A percentile compares a stretch with the other conserved stretches of the same genome.
phyloP scores from a whole-genome alignment of 768 basidiomycete genomes.

The Suillus luteus region DNA sequence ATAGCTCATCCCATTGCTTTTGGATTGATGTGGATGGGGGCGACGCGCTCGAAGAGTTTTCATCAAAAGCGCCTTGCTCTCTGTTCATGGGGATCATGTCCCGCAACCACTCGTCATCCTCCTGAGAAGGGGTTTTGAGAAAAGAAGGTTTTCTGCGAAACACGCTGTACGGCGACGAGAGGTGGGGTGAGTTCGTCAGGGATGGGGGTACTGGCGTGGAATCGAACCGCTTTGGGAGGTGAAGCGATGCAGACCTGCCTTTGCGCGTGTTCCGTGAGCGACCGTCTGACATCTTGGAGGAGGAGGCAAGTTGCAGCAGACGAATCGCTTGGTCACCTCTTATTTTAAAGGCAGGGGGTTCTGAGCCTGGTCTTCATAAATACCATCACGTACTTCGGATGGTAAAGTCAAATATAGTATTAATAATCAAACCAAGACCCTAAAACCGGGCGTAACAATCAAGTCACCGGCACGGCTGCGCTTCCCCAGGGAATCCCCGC shows the following conservation, averaged over 20 bases:
- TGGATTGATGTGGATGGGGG: not conserved
- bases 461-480: not conserved
- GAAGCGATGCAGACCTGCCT: slow-evolving; percentile 25
- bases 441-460: not conserved
- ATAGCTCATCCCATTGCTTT: slow-evolving; percentile 21
- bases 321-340: not conserved
- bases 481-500: slow-evolving; percentile 9
- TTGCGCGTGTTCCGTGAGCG: slow-evolving; percentile 5
- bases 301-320: not conserved
- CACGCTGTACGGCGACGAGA: slow-evolving; percentile 50
- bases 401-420: not conserved
- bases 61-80: slow-evolving; percentile 1
- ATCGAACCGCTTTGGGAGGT: slow-evolving; percentile 28
- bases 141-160: slow-evolving; percentile 42
- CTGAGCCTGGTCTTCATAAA: not conserved
- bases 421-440: slow-evolving; percentile 3
- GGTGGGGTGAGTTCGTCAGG: slow-evolving; percentile 54
- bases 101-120: slow-evolving; percentile 62
- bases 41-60: not conserved
- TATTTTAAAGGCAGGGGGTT: not conserved
- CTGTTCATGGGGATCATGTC: slow-evolving; percentile 54
- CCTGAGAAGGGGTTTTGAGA: slow-evolving; percentile 45
- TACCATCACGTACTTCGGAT: not conserved
- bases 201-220: slow-evolving; percentile 60
- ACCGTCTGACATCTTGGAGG: not conserved